Base-by-base conservation (phyloP, 371 early-diverging fungal genomes). In the Rhizomucor miehei region DNA sequence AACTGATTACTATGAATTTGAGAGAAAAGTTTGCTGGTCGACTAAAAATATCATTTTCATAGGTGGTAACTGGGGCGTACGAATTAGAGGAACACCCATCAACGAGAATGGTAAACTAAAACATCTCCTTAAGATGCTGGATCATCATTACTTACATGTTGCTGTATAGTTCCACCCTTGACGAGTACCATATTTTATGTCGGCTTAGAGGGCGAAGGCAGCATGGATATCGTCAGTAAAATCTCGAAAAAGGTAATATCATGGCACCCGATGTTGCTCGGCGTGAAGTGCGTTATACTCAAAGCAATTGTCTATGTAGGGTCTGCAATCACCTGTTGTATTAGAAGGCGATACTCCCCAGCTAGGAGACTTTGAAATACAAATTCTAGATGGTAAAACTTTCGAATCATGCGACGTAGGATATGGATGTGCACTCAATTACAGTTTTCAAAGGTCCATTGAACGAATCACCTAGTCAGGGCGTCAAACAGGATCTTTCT, bases 21-120 rank as follows among this genome's bases (percentile, higher is more conserved):
- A 10, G n/a, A 5, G 34, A 11, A 24, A 46, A n/a, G n/a, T n/a
- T n/a, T 44, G 17, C 9, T 35, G 14, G 50, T 50, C n/a, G 36
- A 20, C 20, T 20, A 1, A 24, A 21, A 17, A 38, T 51, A 37
- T 40, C 2, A 13, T 14, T 40, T 21, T 24, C 39, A 20, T 54
- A 86, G 89, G 89, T 44, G 94, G 93, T 21, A 88, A 90, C 55
- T 94, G 94, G 95, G 88, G 82, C 10, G 91, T 89, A 8, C 84
- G 93, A 25, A 85, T 96, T 35, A 73, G 81, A 0, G 97, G 94
- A 35, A 74, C 67, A 6, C 82, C 84, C 0, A 67, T 85, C 52
- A 69, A n/a, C 57, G 66, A 59, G 70, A 62, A 69, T 64, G 52
- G 36, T 44, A 34, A 13, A 47, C 13, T 9, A 21, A 23, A 14